phyloP scores from a whole-genome alignment of 441 rosid species.

The Euphorbia celastroides region DNA sequence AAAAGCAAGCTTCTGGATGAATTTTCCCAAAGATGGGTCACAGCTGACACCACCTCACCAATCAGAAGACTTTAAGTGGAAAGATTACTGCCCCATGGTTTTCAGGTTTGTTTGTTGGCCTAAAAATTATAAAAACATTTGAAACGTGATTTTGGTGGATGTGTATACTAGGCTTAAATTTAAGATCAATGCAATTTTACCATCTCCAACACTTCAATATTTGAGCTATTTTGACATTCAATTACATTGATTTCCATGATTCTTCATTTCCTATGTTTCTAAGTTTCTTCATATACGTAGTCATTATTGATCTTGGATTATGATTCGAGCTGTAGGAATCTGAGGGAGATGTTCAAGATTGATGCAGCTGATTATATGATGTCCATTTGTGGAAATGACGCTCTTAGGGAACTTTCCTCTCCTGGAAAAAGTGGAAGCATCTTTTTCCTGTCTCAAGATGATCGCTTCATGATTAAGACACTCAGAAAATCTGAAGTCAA shows the following conservation, averaged over 20 bases:
- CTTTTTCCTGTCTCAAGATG: slow-evolving; percentile 94
- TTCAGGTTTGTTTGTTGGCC: slow-evolving; percentile 61
- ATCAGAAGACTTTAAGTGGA: slow-evolving; percentile 94
- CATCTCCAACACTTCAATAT: neutral
- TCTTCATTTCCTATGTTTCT: neutral
- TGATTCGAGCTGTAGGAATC: slow-evolving; percentile 45
- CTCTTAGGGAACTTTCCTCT: slow-evolving; percentile 94
- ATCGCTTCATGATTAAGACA: slow-evolving; percentile 97
- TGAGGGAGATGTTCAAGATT: slow-evolving; percentile 98
- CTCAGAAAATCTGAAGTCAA: slow-evolving; percentile 94
- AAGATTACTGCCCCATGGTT: slow-evolving; percentile 97
- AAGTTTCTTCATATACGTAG: slow-evolving; percentile 3
- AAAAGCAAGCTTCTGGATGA: slow-evolving; percentile 94
- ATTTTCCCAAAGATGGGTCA: slow-evolving; percentile 87
- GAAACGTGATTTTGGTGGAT: neutral
- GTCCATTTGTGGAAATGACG: slow-evolving; percentile 96
- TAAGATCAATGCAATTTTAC: neutral
- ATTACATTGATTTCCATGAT: neutral
- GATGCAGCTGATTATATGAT: slow-evolving; percentile 99
- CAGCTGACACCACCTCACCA: slow-evolving; percentile 88
- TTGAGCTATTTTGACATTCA: slow-evolving; percentile 1
- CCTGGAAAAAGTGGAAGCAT: slow-evolving; percentile 98
- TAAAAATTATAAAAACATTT: slow-evolving; percentile 4
- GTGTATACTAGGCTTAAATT: neutral
- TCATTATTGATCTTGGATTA: slow-evolving; percentile 15